Base-by-base conservation (phyloP, 495 filamentous ascomycete species). In the Hamigera avellanea region DNA sequence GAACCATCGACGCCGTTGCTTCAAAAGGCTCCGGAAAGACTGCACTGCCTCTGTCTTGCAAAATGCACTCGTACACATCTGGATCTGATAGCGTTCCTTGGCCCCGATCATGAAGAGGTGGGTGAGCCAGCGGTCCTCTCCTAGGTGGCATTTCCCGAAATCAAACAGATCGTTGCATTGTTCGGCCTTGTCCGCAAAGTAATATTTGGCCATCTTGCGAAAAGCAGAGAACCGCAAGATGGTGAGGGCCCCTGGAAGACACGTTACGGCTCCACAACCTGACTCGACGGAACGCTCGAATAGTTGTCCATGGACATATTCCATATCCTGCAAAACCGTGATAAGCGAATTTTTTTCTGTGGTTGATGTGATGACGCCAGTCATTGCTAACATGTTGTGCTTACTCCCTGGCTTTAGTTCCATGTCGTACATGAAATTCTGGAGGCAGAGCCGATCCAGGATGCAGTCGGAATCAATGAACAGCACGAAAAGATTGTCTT, bases 381-480 rank as follows among this genome's bases (percentile, higher is more conserved):
- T 96, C 91, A 96, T 96, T 25, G 91, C 91, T 42, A 96, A 64
- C 89, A 95, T 95, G 55, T 87, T 87, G 43, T 80, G 75, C 50
- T 83, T 78, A 62, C 86, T 93, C 16, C 88, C 87, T 2, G 91
- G 89, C 59, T 91, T 95, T 17, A 98, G 67, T 56, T 98, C 89
- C 91, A 98, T 98, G 51, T 95, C 91, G 54, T 93, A 96, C 63
- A 98, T 85, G 55, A 98, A 95, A 46, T 98, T 98, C 56, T 95
- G 89, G 42, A 98, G 73, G 56, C 91, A 96, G 17, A 88, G 73
- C 37, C 76, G 75, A 62, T 98, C 89, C 26, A 96, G 66, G 47
- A 98, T 93, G 62, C 91, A 96, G 59, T 98, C 91, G 2, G 89
- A 95, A 60, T 98, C 91, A 56, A 98, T 95, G 65, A 98, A 95